Evolutionary conservation across 2,329 filamentous ascomycete genomes (phyloP), one percentile per base, ranked within the genome.

Genomic region (Aureobasidium sp.): DNA sequence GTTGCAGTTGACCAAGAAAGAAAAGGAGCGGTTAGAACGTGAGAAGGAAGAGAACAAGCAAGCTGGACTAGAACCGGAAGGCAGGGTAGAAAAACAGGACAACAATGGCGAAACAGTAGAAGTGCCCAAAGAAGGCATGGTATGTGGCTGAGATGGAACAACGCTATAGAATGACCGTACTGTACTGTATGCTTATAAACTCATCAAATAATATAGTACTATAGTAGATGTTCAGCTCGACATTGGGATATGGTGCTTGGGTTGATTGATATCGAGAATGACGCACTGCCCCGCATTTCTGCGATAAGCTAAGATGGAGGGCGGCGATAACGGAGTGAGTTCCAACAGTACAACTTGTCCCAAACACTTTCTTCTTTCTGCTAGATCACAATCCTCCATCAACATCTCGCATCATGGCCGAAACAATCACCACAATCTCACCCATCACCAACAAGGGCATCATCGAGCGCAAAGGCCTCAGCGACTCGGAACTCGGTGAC

Each of bases 401-500:
- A 16, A 12, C 19, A 35, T 8, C 25, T 4, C 17, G 21, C 19
- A 68, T 37, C 60, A 76, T 81, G 78, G 64, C 73, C 35, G 79
- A 83, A 67, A 79, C 72, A 34, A 75, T 85, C 62, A 83, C 75
- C 27, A 96, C 91, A 60, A 90, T 96, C 70, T 97, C 91, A 3
- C 91, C 91, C 54, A 85, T 81, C 59, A 96, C 90, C 60, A 91
- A 93, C 71, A 83, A 90, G 73, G 78, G 86, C 54, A 81, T 97
- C 68, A 70, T 95, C 60, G 88, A 85, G 56, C 83, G 90, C 60
- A 83, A 83, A 68, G 89, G 88, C 61, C 77, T 86, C 60, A 85
- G 87, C 39, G 71, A 80, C 32, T 71, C 79, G 24, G 87, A 95
- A 58, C 75, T 95, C 45, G 75, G 84, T 47, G 71, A 78, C 54